Conservation (phyloP, 768 basidiomycete genomes). For the Kwoniella sp. region DNA sequence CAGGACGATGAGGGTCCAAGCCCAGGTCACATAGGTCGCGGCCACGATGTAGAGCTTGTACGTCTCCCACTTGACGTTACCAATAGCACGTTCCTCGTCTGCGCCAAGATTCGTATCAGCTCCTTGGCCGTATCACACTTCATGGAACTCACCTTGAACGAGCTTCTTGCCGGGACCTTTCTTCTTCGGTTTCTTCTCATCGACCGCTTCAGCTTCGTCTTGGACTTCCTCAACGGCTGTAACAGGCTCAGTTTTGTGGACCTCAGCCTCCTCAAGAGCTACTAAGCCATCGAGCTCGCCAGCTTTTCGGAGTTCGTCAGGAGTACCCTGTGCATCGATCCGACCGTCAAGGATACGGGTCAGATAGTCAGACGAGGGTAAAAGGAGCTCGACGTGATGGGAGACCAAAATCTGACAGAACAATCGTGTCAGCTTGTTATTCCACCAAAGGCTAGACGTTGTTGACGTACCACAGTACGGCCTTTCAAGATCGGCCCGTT, state of each 20-base stretch:
- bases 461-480: conserved; percentile 43
- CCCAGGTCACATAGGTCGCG: conserved; percentile 51
- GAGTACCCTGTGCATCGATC: conserved; percentile 71
- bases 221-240: conserved; percentile 36
- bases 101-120: background rate
- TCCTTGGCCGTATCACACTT: background rate
- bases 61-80: conserved; percentile 76
- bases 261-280: conserved; percentile 59
- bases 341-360: conserved; percentile 80
- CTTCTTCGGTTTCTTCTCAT: conserved; percentile 44
- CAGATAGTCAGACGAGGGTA: conserved; percentile 71
- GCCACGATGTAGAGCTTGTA: conserved; percentile 60
- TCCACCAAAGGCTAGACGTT: no score
- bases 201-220: conserved; percentile 42
- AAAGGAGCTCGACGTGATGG: conserved; percentile 79
- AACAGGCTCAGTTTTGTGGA: conserved; percentile 48
- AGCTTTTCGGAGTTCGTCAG: conserved; percentile 65
- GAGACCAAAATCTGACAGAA: conserved; percentile 62
- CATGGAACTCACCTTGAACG: conserved; percentile 32
- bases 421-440: background rate
- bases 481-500: conserved; percentile 46
- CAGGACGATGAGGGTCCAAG: conserved; percentile 59
- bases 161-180: conserved; percentile 48
- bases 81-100: conserved; percentile 66
- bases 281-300: conserved; percentile 68